A percentile compares a stretch with the other conserved stretches of the same genome.
phyloP scores from a whole-genome alignment of 805 yeast species.

The Sugiyamaella marilandica region DNA sequence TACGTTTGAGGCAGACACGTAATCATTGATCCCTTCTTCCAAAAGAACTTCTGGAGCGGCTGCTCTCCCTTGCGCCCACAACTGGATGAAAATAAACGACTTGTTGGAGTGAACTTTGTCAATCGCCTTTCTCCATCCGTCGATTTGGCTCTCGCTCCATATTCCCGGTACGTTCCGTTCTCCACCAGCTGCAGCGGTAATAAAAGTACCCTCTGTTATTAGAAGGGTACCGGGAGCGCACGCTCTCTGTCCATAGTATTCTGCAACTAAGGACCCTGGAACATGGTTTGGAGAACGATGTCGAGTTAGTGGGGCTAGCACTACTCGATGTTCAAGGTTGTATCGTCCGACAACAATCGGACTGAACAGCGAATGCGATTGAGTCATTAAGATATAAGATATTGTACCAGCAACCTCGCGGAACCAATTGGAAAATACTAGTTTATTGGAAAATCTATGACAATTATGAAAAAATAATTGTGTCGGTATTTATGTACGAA shows the following conservation, averaged over 20 bases:
- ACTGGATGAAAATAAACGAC: conserved; percentile 37
- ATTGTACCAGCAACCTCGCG: no score
- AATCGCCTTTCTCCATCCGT: conserved; percentile 61
- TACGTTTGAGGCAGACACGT: conserved; percentile 15
- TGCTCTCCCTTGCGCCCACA: conserved; percentile 42
- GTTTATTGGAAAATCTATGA: no score
- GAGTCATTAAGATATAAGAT: no score
- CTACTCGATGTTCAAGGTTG: conserved; percentile 38
- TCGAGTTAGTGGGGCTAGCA: conserved; percentile 49
- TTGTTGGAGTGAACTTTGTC: conserved; percentile 42
- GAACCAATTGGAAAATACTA: no score
- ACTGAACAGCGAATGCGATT: conserved; percentile 13
- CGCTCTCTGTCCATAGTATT: conserved; percentile 55
- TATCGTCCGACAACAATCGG: conserved; percentile 28
- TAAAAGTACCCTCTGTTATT: conserved; percentile 56
- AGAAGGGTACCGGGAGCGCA: conserved; percentile 52
- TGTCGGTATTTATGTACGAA: not conserved
- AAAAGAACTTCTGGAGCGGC: conserved; percentile 28
- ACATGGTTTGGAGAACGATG: conserved; percentile 44
- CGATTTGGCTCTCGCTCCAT: conserved; percentile 78
- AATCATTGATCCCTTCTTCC: not conserved
- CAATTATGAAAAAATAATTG: no score
- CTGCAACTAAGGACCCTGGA: conserved; percentile 43
- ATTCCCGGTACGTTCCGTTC: conserved; percentile 33
- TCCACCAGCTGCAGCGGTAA: conserved; percentile 40